Evolutionary conservation across 768 basidiomycete species (phyloP).

Genomic region (Sistotremastrum suecicum): DNA sequence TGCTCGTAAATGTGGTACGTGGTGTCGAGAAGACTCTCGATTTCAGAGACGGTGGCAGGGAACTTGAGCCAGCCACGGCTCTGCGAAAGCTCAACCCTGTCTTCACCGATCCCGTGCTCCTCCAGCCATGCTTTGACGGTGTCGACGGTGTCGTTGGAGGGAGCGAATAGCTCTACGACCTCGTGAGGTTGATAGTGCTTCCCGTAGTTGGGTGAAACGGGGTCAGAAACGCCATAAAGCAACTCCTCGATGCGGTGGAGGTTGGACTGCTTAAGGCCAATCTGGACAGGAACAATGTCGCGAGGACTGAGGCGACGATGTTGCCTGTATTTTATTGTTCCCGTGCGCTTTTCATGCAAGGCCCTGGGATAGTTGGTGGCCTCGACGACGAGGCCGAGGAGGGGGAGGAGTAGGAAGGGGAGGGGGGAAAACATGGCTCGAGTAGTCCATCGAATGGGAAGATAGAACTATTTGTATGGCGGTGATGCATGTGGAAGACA

Average conservation of each 20-base stretch:
- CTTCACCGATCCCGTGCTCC: slow-evolving; percentile 23
- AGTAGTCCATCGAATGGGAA: too few species aligned
- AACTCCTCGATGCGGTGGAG: slow-evolving; percentile 30
- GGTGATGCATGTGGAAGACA: too few species aligned
- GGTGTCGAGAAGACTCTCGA: slow-evolving; percentile 7
- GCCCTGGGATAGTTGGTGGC: too few species aligned
- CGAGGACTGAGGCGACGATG: slow-evolving; percentile 22
- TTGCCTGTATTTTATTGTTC: slow-evolving; percentile 1
- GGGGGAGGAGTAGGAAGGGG: slow-evolving; percentile 20
- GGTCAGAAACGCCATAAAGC: slow-evolving; percentile 34
- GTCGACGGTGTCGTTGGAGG: slow-evolving; percentile 25
- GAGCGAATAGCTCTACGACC: slow-evolving; percentile 32
- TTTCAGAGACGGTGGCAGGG: slow-evolving; percentile 5
- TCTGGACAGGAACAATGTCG: slow-evolving; percentile 29
- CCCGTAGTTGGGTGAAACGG: slow-evolving; percentile 35
- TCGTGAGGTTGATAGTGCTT: slow-evolving; percentile 32
- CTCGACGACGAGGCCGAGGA: slow-evolving; percentile 8
- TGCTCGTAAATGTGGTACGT: slow-evolving; percentile 8
- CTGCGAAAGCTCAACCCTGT: slow-evolving; percentile 23
- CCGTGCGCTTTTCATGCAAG: too few species aligned
- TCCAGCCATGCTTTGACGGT: slow-evolving; percentile 31
- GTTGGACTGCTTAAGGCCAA: slow-evolving; percentile 34
- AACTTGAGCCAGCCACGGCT: slow-evolving; percentile 11
- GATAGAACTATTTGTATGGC: too few species aligned
- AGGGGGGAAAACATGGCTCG: slow-evolving; percentile 13